phyloP scores from a whole-genome alignment of 306 rosid species.

The Malus fusca region DNA sequence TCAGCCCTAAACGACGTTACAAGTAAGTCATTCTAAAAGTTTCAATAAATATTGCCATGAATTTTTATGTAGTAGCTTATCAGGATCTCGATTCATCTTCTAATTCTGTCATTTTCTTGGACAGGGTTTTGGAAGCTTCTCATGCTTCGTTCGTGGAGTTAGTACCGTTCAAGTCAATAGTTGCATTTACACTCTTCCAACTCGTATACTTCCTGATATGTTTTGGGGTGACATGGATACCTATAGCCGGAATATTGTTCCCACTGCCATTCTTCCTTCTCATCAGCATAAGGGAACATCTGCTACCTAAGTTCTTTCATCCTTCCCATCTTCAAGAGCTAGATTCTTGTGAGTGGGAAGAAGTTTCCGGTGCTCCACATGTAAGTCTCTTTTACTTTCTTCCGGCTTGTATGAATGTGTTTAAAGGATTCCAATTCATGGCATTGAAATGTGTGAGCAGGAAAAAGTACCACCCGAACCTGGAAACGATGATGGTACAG shows the following conservation, averaged over 20 bases:
- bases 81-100: not conserved
- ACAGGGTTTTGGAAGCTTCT: constrained; percentile 40
- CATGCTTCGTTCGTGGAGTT: constrained; percentile 33
- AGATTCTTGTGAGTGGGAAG: constrained; percentile 40
- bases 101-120: not conserved
- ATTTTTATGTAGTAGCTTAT: not conserved
- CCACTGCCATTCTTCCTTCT: constrained; percentile 48
- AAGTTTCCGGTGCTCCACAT: constrained; percentile 24
- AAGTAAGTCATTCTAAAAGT: constrained; percentile 19
- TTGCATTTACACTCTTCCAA: constrained; percentile 33
- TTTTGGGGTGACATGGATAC: constrained; percentile 45
- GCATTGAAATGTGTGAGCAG: constrained; percentile 27
- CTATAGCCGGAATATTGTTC: constrained; percentile 45
- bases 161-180: constrained; percentile 37
- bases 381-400: constrained; percentile 4
- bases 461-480: constrained; percentile 34
- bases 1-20: constrained; percentile 35
- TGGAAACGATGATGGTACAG: constrained; percentile 22
- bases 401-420: not conserved
- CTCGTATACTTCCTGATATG: constrained; percentile 29
- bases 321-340: constrained; percentile 37
- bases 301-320: constrained; percentile 33
- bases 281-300: constrained; percentile 27
- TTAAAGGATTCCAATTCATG: not conserved
- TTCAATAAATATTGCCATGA: not conserved